A percentile compares a stretch with the other conserved stretches of the same genome.
phyloP scores from a whole-genome alignment of 2,329 filamentous ascomycete genomes.

The Periglandula ipomoeae region DNA sequence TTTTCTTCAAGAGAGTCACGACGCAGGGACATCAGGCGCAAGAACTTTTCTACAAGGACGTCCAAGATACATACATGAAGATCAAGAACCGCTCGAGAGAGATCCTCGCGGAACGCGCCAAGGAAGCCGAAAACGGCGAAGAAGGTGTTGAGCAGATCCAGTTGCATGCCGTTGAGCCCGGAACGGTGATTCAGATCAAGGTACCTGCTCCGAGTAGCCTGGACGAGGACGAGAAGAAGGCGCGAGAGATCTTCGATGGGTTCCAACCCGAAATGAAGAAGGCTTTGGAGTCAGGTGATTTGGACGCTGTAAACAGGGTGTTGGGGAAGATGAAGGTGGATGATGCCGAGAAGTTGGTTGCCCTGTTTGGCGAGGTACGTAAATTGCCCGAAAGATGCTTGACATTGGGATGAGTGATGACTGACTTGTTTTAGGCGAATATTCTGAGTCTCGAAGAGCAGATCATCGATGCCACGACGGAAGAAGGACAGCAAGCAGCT shows the following conservation, averaged over 20 bases:
- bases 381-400: background rate
- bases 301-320: slow-evolving; percentile 54
- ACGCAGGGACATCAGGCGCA: slow-evolving; percentile 83
- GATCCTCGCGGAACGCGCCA: slow-evolving; percentile 48
- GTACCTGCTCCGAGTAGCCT: slow-evolving; percentile 63
- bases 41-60: slow-evolving; percentile 86
- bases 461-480: slow-evolving; percentile 90
- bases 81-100: slow-evolving; percentile 72
- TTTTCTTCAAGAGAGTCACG: slow-evolving; percentile 96
- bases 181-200: slow-evolving; percentile 81
- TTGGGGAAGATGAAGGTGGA: slow-evolving; percentile 81
- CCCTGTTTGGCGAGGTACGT: slow-evolving; percentile 61
- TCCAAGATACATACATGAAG: slow-evolving; percentile 74
- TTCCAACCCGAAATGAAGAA: slow-evolving; percentile 75
- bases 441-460: slow-evolving; percentile 88
- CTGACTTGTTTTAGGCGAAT: slow-evolving; percentile 45
- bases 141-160: slow-evolving; percentile 85
- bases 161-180: slow-evolving; percentile 88
- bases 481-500: slow-evolving; percentile 71
- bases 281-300: slow-evolving; percentile 76
- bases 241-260: slow-evolving; percentile 68
- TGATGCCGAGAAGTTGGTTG: slow-evolving; percentile 78
- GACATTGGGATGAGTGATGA: background rate
- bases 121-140: slow-evolving; percentile 28
- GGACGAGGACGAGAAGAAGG: slow-evolving; percentile 53